Evolutionary conservation across 352 stramenopile species (phyloP).

Genomic region (Phytophthora cryptogea): DNA sequence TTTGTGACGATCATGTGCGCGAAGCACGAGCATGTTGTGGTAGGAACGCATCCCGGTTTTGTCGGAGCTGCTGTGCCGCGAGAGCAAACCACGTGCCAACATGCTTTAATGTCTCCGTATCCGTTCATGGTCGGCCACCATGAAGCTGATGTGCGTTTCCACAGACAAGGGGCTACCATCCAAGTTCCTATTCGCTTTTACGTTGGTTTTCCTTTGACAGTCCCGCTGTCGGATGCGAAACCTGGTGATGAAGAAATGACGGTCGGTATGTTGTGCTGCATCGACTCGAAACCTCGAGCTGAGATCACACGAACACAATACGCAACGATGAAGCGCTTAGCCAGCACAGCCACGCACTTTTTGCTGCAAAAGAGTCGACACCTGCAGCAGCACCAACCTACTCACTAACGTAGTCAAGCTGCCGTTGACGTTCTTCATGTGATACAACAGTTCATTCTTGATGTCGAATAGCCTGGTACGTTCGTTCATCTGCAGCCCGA

Average conservation of each 20-base stretch:
- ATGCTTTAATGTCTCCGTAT: constrained; percentile 55
- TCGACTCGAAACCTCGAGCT: constrained; percentile 26
- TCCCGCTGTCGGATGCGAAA: constrained; percentile 1
- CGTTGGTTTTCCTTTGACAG: constrained; percentile 54
- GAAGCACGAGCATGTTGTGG: constrained; percentile 45
- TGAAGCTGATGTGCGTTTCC: constrained; percentile 61
- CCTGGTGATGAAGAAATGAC: constrained; percentile 5
- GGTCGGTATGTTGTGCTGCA: constrained; percentile 40
- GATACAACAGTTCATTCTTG: too few species aligned
- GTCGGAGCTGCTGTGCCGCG: constrained; percentile 38
- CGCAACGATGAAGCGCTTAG: constrained; percentile 31
- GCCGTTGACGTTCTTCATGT: too few species aligned
- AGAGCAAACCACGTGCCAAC: constrained; percentile 57
- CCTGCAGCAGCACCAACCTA: constrained; percentile 1
- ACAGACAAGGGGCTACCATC: constrained; percentile 29
- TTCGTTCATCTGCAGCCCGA: too few species aligned
- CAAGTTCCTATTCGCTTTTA: constrained; percentile 55
- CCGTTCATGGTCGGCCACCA: constrained; percentile 55
- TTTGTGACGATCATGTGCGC: constrained; percentile 58
- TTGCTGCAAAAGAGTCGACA: constrained; percentile 23
- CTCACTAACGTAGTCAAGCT: neutral
- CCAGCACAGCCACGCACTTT: constrained; percentile 23
- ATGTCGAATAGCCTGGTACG: too few species aligned
- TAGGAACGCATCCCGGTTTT: constrained; percentile 31
- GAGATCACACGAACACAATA: constrained; percentile 40